phyloP scores from a whole-genome alignment of 768 basidiomycete genomes.

The Tylopilus plumbeoviolaceoides region DNA sequence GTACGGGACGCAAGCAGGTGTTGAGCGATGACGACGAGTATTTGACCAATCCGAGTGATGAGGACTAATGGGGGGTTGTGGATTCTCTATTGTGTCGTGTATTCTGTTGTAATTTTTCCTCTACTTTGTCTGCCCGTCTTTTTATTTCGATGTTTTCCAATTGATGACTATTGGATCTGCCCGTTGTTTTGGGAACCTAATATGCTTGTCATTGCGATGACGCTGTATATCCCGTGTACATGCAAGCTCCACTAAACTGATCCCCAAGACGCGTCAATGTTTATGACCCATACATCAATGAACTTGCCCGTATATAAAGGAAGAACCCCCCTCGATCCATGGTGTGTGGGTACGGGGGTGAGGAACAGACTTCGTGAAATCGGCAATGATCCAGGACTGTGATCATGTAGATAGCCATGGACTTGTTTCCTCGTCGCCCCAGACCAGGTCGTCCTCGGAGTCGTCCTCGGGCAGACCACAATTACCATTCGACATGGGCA shows the following conservation, averaged over 20 bases:
- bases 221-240: neutral
- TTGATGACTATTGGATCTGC: constrained; percentile 3
- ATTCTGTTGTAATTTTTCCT: constrained; percentile 11
- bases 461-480: constrained; percentile 47
- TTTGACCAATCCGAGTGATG: constrained; percentile 67
- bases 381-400: neutral
- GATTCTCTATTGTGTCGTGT: constrained; percentile 7
- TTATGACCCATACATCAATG: neutral
- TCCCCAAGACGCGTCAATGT: neutral
- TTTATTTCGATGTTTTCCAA: neutral
- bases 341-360: neutral
- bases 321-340: neutral
- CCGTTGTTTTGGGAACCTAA: neutral
- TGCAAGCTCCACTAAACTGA: neutral
- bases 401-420: constrained; percentile 5
- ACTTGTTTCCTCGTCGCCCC: constrained; percentile 47
- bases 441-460: constrained; percentile 42
- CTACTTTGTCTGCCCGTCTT: constrained; percentile 1
- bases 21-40: constrained; percentile 66
- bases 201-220: too few species aligned
- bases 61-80: constrained; percentile 42
- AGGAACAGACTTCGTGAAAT: neutral
- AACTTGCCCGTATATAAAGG: neutral
- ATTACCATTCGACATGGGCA: constrained; percentile 30
- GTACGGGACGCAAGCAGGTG: constrained; percentile 65